These are phyloP conservation scores for Chalciporus chontae DNA, from an alignment of 768 basidiomycete species.

Conservation along the genomic window DNA sequence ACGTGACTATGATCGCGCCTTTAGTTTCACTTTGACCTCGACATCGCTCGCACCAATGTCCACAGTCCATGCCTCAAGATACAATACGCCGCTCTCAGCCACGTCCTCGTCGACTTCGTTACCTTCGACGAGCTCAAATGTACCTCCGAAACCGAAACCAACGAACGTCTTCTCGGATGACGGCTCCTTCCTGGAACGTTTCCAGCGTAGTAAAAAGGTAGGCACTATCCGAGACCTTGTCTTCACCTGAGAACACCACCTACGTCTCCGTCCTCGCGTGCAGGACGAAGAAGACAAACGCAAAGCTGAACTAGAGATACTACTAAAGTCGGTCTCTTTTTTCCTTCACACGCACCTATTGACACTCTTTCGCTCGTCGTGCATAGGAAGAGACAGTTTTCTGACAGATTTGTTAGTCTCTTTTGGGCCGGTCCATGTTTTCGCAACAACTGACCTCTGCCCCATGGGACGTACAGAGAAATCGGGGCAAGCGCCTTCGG, in stretches of 20 bases:
- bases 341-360: neutral
- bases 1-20: too few relatives aligned
- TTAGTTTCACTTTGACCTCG: too few relatives aligned
- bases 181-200: conserved; percentile 63
- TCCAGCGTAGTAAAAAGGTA: conserved; percentile 58
- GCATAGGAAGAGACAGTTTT: conserved; percentile 56
- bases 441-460: too few relatives aligned
- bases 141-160: conserved; percentile 38
- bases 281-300: conserved; percentile 60
- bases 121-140: conserved; percentile 18
- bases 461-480: conserved; percentile 41
- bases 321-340: conserved; percentile 41
- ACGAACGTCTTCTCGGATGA: conserved; percentile 67
- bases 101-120: conserved; percentile 22
- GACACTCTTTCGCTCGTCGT: neutral
- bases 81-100: conserved; percentile 12
- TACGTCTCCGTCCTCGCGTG: neutral
- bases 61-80: conserved; percentile 1
- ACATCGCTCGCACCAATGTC: conserved; percentile 11
- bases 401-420: conserved; percentile 55
- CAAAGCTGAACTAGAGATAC: conserved; percentile 48
- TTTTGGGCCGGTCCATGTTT: neutral
- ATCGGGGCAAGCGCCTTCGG: conserved; percentile 53
- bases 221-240: conserved; percentile 4
- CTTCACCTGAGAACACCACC: neutral